Evolutionary conservation across 129 eudicot species (phyloP).

Genomic region (Centella asiatica): DNA sequence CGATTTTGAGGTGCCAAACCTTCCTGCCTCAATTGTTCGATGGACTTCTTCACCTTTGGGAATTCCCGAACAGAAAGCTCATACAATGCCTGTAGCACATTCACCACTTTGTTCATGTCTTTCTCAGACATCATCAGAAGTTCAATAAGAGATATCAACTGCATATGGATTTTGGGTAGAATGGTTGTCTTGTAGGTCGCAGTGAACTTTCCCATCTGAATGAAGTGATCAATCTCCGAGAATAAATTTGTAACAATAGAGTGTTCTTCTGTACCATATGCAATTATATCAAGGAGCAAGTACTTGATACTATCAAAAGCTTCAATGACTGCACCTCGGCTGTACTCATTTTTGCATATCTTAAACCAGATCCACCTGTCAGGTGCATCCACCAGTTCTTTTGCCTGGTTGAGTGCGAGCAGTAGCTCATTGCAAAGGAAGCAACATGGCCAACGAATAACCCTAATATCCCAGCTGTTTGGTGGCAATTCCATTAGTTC

Average conservation of each 20-base stretch:
- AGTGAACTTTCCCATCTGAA: slow-evolving; percentile 50
- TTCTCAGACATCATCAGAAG: slow-evolving; percentile 39
- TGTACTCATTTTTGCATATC: slow-evolving; percentile 75
- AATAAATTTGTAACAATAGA: slow-evolving; percentile 51
- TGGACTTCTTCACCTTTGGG: slow-evolving; percentile 40
- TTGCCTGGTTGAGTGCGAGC: slow-evolving; percentile 64
- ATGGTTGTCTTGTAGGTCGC: slow-evolving; percentile 32
- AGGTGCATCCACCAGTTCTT: slow-evolving; percentile 45
- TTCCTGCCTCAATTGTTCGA: slow-evolving; percentile 41
- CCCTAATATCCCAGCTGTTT: slow-evolving; percentile 78
- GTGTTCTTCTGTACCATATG: slow-evolving; percentile 55
- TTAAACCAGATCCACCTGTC: slow-evolving; percentile 75
- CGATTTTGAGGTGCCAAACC: slow-evolving; percentile 54
- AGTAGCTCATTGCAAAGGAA: slow-evolving; percentile 79
- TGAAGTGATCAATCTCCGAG: slow-evolving; percentile 37
- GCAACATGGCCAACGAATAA: slow-evolving; percentile 89
- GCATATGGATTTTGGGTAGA: slow-evolving; percentile 45
- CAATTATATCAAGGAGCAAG: slow-evolving; percentile 50
- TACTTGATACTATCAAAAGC: slow-evolving; percentile 68
- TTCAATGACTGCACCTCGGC: slow-evolving; percentile 86
- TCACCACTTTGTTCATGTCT: slow-evolving; percentile 38
- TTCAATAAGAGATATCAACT: slow-evolving; percentile 42
- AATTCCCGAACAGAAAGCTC: slow-evolving; percentile 63
- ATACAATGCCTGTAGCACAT: slow-evolving; percentile 62
- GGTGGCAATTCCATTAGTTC: slow-evolving; percentile 78